These are phyloP conservation scores for Hirschfeldia incana DNA, from an alignment of 345 rosid species.

Conservation along the genomic window DNA sequence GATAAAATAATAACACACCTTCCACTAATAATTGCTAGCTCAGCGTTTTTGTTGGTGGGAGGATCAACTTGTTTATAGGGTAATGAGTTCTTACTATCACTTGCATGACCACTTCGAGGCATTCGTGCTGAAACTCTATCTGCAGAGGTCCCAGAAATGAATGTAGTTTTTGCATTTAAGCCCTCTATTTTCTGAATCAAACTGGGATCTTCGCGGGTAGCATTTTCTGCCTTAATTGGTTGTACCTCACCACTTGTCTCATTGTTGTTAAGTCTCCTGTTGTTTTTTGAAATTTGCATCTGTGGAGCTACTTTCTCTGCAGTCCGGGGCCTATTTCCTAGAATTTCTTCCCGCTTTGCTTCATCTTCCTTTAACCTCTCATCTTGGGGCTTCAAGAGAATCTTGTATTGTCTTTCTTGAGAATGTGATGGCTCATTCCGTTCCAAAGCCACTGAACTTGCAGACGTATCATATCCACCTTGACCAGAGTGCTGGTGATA, in stretches of 20 bases:
- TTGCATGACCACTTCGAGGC: constrained; percentile 39
- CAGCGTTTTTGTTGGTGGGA: constrained; percentile 47
- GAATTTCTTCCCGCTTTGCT: constrained; percentile 53
- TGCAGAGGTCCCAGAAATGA: constrained; percentile 41
- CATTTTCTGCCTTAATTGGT: constrained; percentile 40
- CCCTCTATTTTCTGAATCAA: constrained; percentile 85
- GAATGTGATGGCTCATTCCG: constrained; percentile 58
- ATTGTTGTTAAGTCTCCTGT: constrained; percentile 46
- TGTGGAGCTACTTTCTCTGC: constrained; percentile 46
- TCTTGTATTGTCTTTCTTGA: constrained; percentile 60
- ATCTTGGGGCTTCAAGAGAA: constrained; percentile 78
- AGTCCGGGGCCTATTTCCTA: constrained; percentile 31
- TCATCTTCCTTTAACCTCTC: constrained; percentile 59
- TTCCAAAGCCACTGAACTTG: constrained; percentile 49
- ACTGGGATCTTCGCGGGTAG: constrained; percentile 53
- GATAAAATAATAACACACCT: constrained; percentile 55
- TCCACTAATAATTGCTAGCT: constrained; percentile 33
- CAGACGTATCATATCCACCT: constrained; percentile 57
- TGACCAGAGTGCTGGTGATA: constrained; percentile 56
- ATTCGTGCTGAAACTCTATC: constrained; percentile 45
- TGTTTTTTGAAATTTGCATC: constrained; percentile 50
- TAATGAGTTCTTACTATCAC: constrained; percentile 38
- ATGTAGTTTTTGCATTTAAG: constrained; percentile 66
- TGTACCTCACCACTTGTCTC: constrained; percentile 43
- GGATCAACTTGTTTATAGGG: constrained; percentile 42